These are phyloP conservation scores for Crataegus laevigata DNA, from an alignment of 306 rosid genomes.

Conservation along the genomic window DNA sequence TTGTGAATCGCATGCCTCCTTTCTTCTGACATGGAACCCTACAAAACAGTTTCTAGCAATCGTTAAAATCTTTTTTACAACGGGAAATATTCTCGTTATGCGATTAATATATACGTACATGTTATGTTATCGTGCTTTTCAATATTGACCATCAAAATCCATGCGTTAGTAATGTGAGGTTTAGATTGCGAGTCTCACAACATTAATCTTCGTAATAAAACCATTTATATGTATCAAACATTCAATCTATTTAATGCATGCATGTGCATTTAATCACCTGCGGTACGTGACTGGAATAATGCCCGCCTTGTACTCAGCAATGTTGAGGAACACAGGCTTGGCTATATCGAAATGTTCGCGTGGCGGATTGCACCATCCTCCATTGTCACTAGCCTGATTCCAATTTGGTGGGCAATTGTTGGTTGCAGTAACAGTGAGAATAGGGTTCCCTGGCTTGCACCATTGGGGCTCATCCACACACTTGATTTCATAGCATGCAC, in stretches of 20 bases:
- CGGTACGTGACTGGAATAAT: constrained; percentile 37
- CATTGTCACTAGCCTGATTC: constrained; percentile 28
- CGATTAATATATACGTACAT: too few species aligned
- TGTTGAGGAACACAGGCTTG: constrained; percentile 47
- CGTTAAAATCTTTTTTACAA: not conserved
- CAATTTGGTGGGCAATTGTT: constrained; percentile 59
- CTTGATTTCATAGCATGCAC: constrained; percentile 65
- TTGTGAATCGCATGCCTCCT: constrained; percentile 65
- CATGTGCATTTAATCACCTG: not conserved
- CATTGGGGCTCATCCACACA: constrained; percentile 35
- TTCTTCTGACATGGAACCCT: constrained; percentile 54
- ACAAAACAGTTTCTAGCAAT: not conserved
- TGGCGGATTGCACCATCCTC: constrained; percentile 94
- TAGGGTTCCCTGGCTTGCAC: constrained; percentile 47
- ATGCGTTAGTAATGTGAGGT: not conserved
- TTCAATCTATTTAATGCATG: not conserved
- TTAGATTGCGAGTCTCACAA: too few species aligned
- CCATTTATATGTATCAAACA: too few species aligned
- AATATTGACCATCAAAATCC: not conserved
- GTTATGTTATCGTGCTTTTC: not conserved
- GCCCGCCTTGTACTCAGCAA: constrained; percentile 52
- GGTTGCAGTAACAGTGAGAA: constrained; percentile 58
- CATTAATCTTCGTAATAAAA: too few species aligned
- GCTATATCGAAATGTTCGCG: constrained; percentile 73
- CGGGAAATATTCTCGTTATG: not conserved